phyloP scores from a whole-genome alignment of 176 grass and related monocot species.

The Aechmea fasciata region DNA sequence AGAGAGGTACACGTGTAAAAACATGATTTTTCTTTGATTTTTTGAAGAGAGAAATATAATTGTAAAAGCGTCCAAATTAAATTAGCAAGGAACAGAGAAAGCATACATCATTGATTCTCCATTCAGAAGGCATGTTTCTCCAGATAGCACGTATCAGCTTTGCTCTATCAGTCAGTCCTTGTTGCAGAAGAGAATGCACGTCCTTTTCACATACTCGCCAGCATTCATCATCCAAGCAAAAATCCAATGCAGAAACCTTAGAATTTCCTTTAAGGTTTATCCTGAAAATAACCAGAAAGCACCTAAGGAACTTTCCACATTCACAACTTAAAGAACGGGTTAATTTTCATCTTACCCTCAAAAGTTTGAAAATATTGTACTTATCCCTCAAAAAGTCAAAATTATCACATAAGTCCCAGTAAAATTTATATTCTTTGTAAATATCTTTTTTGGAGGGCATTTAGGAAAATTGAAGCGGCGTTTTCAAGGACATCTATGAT shows the following conservation, averaged over 20 bases:
- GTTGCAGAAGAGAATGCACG: slow-evolving; percentile 52
- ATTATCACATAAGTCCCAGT: too few relatives aligned
- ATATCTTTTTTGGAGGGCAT: too few relatives aligned
- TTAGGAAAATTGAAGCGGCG: too few relatives aligned
- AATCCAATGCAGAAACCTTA: slow-evolving; percentile 37
- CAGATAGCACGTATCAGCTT: slow-evolving; percentile 67
- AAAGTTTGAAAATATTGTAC: too few relatives aligned
- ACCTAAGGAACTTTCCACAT: background rate
- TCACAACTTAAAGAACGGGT: background rate
- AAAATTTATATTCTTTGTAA: too few relatives aligned
- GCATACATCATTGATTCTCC: slow-evolving; percentile 84
- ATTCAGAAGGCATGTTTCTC: slow-evolving; percentile 83
- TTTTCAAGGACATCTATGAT: too few relatives aligned
- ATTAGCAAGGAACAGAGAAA: background rate
- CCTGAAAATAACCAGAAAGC: slow-evolving; percentile 29
- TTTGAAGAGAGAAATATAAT: too few relatives aligned
- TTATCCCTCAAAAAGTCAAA: too few relatives aligned
- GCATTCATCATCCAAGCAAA: slow-evolving; percentile 77
- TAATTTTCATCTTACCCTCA: too few relatives aligned
- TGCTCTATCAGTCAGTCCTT: slow-evolving; percentile 87
- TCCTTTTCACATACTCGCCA: slow-evolving; percentile 72
- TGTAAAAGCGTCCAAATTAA: background rate
- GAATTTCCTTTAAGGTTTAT: slow-evolving; percentile 73
- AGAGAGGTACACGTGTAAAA: too few relatives aligned
- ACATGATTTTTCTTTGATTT: too few relatives aligned